phyloP scores from a whole-genome alignment of 176 grass and related monocot species.

The Saccharum officinarum region DNA sequence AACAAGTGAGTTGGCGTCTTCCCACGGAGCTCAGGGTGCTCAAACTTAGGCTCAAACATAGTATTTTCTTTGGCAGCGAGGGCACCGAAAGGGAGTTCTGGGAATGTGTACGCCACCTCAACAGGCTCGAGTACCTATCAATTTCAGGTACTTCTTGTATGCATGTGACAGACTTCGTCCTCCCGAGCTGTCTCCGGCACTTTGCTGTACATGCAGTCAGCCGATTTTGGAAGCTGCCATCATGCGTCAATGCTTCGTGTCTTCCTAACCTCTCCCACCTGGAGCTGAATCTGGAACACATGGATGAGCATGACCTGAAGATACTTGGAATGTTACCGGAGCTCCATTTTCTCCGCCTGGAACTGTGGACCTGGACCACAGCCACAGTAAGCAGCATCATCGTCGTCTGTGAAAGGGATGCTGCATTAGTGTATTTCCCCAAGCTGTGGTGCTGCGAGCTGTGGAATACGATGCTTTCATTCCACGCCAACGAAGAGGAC shows the following conservation, averaged over 20 bases:
- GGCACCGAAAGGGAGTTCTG: no score
- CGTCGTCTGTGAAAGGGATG: neutral
- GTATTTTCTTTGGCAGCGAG: no score
- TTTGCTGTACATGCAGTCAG: no score
- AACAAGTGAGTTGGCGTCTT: no score
- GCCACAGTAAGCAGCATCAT: neutral
- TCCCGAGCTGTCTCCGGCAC: no score
- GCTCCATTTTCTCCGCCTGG: neutral
- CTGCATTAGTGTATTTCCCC: neutral
- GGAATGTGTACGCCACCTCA: no score
- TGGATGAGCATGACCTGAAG: neutral
- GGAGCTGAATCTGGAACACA: accelerated
- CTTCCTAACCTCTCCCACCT: neutral
- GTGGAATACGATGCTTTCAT: neutral
- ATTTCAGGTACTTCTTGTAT: no score
- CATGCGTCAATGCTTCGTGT: neutral
- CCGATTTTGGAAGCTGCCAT: neutral
- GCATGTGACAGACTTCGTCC: no score
- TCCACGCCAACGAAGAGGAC: neutral
- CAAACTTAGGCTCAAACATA: no score
- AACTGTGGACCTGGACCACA: no score
- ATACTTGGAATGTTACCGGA: neutral
- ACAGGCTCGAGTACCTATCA: no score
- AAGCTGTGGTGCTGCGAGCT: neutral
- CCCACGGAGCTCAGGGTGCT: no score